phyloP scores from a whole-genome alignment of 1,284 basidiomycete genomes.

The Fomitiporia mediterranea region DNA sequence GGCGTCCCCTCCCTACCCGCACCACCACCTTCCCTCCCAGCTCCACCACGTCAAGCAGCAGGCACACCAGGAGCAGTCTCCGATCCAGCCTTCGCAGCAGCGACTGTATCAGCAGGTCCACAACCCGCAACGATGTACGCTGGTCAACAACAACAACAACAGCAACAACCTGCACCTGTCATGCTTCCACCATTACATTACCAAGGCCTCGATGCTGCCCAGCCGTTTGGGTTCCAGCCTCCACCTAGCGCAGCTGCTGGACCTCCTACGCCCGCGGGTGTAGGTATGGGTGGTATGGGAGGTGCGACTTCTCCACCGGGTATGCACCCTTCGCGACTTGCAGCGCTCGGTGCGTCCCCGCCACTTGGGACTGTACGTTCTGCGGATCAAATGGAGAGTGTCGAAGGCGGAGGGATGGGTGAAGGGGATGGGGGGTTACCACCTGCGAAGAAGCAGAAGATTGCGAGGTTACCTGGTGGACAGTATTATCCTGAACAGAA shows the following conservation, averaged over 20 bases:
- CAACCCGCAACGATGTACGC: conserved; percentile 69
- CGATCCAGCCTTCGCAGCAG: conserved; percentile 58
- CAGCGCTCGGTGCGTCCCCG: conserved; percentile 36
- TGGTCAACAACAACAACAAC: conserved; percentile 23
- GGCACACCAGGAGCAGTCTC: conserved; percentile 33
- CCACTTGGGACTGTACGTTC: conserved; percentile 64
- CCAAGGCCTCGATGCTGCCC: conserved; percentile 69
- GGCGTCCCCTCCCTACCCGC: conserved; percentile 51
- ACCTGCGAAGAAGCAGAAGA: conserved; percentile 77
- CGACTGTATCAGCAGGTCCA: conserved; percentile 74
- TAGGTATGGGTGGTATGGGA: too few species aligned
- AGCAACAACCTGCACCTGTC: conserved; percentile 51
- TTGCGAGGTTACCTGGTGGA: conserved; percentile 77
- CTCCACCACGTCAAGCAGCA: conserved; percentile 45
- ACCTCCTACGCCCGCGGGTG: conserved; percentile 17
- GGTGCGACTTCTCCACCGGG: conserved; percentile 28
- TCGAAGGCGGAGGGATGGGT: too few species aligned
- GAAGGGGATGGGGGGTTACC: conserved; percentile 54
- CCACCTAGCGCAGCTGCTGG: conserved; percentile 35
- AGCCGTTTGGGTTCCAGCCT: conserved; percentile 75
- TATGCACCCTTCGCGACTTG: conserved; percentile 37
- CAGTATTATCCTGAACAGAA: conserved; percentile 78
- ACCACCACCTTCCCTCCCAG: conserved; percentile 59
- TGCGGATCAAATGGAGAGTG: conserved; percentile 77
- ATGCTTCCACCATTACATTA: conserved; percentile 81